A percentile compares a stretch with the other conserved stretches of the same genome.
Evolutionary conservation across 768 basidiomycete genomes (phyloP).

Genomic region (Hygrophoropsis aurantiaca): DNA sequence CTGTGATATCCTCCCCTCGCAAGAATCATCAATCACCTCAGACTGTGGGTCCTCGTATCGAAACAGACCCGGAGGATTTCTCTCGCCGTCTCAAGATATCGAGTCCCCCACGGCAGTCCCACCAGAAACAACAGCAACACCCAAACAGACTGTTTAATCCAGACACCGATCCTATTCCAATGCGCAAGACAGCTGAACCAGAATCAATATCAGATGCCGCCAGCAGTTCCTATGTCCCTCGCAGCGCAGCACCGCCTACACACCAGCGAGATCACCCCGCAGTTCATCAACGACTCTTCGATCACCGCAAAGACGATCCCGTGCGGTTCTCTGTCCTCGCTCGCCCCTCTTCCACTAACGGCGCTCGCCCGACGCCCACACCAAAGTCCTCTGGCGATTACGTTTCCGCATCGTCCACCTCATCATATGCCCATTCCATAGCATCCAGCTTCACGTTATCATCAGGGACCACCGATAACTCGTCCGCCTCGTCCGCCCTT

Average conservation of each 20-base stretch:
- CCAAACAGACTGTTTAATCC: conserved; percentile 68
- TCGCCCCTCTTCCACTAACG: conserved; percentile 38
- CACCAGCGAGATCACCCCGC: conserved; percentile 34
- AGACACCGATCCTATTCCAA: conserved; percentile 63
- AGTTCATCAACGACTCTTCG: conserved; percentile 65
- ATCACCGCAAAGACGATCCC: conserved; percentile 90
- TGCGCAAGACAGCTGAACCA: conserved; percentile 61
- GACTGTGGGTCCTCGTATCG: conserved; percentile 37
- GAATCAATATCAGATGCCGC: conserved; percentile 62
- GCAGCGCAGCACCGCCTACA: conserved; percentile 27
- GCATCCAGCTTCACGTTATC: conserved; percentile 72
- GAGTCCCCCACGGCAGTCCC: conserved; percentile 40
- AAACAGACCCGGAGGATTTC: conserved; percentile 73
- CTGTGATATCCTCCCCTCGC: conserved; percentile 26
- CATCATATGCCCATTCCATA: conserved; percentile 70
- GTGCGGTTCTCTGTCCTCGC: conserved; percentile 74
- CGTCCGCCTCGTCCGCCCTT: conserved; percentile 68
- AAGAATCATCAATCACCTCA: conserved; percentile 35
- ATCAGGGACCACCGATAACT: conserved; percentile 70
- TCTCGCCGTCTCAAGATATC: conserved; percentile 72
- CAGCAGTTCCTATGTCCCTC: conserved; percentile 46
- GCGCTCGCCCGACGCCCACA: conserved; percentile 46
- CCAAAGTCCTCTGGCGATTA: conserved; percentile 68
- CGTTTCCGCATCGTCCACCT: conserved; percentile 72
- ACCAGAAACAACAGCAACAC: conserved; percentile 33